These are phyloP conservation scores for Orbilia oligospora DNA, from an alignment of 2,329 filamentous ascomycete genomes.

Conservation along the genomic window DNA sequence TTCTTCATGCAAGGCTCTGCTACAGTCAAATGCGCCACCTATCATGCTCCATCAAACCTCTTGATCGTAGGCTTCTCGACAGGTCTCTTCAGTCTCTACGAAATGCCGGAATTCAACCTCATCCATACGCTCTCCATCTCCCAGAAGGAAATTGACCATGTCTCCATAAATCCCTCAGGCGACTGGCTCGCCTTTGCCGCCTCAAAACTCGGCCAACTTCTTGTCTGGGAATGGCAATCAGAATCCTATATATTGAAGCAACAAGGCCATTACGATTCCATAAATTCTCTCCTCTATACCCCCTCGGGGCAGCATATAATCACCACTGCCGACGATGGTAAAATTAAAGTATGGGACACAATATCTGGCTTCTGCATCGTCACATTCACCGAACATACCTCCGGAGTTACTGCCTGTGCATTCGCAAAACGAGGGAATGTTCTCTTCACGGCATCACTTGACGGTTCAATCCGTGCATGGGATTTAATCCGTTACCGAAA, in stretches of 20 bases:
- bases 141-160: constrained; percentile 94
- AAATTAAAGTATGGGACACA: constrained; percentile 98
- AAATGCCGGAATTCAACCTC: constrained; percentile 94
- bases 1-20: constrained; percentile 95
- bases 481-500: constrained; percentile 96
- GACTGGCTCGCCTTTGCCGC: constrained; percentile 98
- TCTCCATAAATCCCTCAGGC: constrained; percentile 92
- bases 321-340: constrained; percentile 94
- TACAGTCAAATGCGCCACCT: constrained; percentile 89
- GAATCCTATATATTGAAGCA: constrained; percentile 99
- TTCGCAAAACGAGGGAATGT: constrained; percentile 97
- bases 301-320: constrained; percentile 94
- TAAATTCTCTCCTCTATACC: constrained; percentile 93
- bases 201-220: constrained; percentile 91
- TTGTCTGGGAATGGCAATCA: constrained; percentile 99
- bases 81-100: constrained; percentile 92
- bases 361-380: constrained; percentile 97
- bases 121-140: constrained; percentile 96
- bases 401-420: constrained; percentile 92
- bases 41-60: constrained; percentile 87
- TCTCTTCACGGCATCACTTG: constrained; percentile 92
- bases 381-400: constrained; percentile 96
- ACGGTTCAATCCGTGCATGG: constrained; percentile 95
- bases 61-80: constrained; percentile 97
- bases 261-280: constrained; percentile 95